Evolutionary conservation across 2,329 filamentous ascomycete species (phyloP), one percentile per base, ranked within the genome.

Genomic region (Didymella exigua): DNA sequence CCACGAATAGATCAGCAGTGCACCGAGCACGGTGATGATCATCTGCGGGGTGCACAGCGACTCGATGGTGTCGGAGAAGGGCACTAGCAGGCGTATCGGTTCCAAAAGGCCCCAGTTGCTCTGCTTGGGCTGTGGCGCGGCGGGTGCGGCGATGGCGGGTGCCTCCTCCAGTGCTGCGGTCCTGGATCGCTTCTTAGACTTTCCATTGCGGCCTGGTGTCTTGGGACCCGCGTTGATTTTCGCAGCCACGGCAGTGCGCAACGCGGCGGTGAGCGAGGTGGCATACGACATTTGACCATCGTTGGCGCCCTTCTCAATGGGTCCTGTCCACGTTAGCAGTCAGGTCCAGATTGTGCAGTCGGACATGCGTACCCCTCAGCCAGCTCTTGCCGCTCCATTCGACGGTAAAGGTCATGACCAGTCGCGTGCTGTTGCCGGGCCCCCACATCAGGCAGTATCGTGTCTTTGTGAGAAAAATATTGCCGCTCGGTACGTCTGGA

Each of bases 311-410:
- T 96, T 97, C 73, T 99, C 95, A 65, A 99, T 99, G 2, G 95
- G 90, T 59, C 90, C 92, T 96, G 62, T 18, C 30, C 14, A 26
- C 21, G 56, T 68, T 56, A 70, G 37, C 47, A 44, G n/a, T n/a
- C n/a, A n/a, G n/a, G n/a, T n/a, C n/a, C n/a, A n/a, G n/a, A n/a
- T n/a, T n/a, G n/a, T n/a, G n/a, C n/a, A n/a, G n/a, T n/a, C n/a
- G 10, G 26, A 27, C 10, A 10, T 23, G 41, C 81, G 72, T 80
- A 96, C 93, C 91, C 79, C 95, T 97, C 40, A 99, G 79, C 95
- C 95, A 99, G 79, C 93, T 97, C 82, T 98, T 99, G 66, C 93
- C 93, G 3, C 89, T 88, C 96, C 96, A 99, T 70, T 99, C 96
- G 37, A 97, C 90, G 2, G 87, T 89, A 73, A 91, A 97, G 63